Evolutionary conservation across 805 yeast genomes (phyloP).

Genomic region (Priceomyces fermenticarens): DNA sequence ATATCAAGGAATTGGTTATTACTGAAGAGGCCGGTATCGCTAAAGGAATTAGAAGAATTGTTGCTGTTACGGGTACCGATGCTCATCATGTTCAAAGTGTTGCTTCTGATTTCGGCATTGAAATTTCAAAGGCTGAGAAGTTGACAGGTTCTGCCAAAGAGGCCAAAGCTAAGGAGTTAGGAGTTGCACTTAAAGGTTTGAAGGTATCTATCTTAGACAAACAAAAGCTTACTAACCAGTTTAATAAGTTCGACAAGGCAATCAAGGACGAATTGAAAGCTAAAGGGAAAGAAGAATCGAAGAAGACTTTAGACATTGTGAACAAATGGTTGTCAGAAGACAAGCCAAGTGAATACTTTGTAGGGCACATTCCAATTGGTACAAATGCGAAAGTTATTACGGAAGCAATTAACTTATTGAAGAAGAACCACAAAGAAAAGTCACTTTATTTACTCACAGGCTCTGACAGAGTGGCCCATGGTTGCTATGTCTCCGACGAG

Average conservation of each 20-base stretch:
- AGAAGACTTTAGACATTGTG: conserved; percentile 76
- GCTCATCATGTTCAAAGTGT: conserved; percentile 88
- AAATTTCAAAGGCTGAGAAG: conserved; percentile 56
- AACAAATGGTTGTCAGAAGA: conserved; percentile 60
- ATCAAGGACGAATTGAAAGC: conserved; percentile 86
- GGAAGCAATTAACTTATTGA: conserved; percentile 83
- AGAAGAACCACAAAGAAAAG: conserved; percentile 70
- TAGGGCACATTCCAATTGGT: conserved; percentile 63
- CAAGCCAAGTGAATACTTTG: conserved; percentile 56
- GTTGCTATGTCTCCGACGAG: conserved; percentile 78
- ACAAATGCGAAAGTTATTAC: conserved; percentile 92
- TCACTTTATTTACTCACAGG: conserved; percentile 81
- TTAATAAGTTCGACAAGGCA: conserved; percentile 75
- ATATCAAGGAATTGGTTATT: conserved; percentile 85
- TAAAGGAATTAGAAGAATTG: conserved; percentile 97
- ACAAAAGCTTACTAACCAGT: conserved; percentile 68
- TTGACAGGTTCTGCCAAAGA: conserved; percentile 78
- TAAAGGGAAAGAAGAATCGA: conserved; percentile 82
- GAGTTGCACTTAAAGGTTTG: conserved; percentile 80
- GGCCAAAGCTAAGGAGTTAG: conserved; percentile 74
- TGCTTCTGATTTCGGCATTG: conserved; percentile 67
- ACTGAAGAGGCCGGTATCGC: conserved; percentile 97
- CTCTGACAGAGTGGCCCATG: conserved; percentile 85
- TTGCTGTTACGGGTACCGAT: conserved; percentile 90
- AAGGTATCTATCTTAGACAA: conserved; percentile 80